Evolutionary conservation across 768 basidiomycete species (phyloP).

Genomic region (Neoboletus magnificus): DNA sequence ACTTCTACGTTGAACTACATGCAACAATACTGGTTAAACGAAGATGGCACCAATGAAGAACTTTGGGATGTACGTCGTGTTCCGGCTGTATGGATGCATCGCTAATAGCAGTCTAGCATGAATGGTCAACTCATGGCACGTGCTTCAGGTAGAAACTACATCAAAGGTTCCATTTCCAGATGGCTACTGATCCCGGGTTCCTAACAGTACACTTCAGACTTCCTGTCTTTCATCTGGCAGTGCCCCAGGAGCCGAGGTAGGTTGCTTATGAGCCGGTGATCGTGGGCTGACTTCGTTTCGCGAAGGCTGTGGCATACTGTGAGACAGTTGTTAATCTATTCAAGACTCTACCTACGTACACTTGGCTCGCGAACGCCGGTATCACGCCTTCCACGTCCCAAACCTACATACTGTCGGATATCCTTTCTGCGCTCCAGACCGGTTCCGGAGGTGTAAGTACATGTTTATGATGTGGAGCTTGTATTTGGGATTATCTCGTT

Average conservation of each 20-base stretch:
- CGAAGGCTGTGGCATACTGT: slow-evolving; percentile 67
- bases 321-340: slow-evolving; percentile 55
- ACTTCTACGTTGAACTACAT: slow-evolving; percentile 58
- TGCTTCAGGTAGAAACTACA: slow-evolving; percentile 32
- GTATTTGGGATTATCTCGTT: background rate
- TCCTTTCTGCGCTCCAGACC: slow-evolving; percentile 52
- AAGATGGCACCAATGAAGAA: slow-evolving; percentile 52
- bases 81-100: background rate
- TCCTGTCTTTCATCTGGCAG: slow-evolving; percentile 61
- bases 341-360: slow-evolving; percentile 69
- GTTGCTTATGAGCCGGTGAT: background rate
- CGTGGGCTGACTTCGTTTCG: background rate
- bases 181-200: slow-evolving; percentile 1
- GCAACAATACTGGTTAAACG: slow-evolving; percentile 60
- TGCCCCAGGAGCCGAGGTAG: slow-evolving; percentile 56
- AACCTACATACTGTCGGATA: slow-evolving; percentile 55
- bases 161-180: background rate
- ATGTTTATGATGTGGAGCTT: background rate
- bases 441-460: slow-evolving; percentile 47
- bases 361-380: slow-evolving; percentile 66
- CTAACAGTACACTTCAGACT: slow-evolving; percentile 51
- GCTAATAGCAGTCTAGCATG: slow-evolving; percentile 45
- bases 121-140: slow-evolving; percentile 70
- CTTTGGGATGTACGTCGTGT: slow-evolving; percentile 60
- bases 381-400: slow-evolving; percentile 62